Evolutionary conservation across 1,139 yeast genomes (phyloP), one percentile per base, ranked within the genome.

Genomic region (Saccharomyces pastorianus): DNA sequence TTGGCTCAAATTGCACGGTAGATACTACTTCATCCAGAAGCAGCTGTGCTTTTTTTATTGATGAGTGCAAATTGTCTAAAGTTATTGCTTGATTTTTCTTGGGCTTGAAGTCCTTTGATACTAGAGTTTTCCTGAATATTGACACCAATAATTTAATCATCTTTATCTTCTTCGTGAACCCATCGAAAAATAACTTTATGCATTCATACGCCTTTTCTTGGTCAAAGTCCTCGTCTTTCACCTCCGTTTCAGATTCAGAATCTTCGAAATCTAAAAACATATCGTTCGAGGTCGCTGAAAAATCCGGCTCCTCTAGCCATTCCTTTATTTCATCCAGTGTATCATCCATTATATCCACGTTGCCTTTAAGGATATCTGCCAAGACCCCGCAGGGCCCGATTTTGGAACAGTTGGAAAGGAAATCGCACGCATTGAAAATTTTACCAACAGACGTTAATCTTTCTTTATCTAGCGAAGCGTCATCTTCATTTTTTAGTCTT

Each of bases 261-360:
- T 71, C 75, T 9, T 64, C 42, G 11, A 38, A 71, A 34, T 71
- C 75, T n/a, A 51, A 54, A 38, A 56, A 57, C 4, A 51, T 59
- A 27, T 58, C 63, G 42, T 14, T 17, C 23, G 42, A 38, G 23
- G 3, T 38, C 8, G 42, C 25, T 38, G 42, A 38, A 17, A 38
- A 38, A 17, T 38, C 73, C 0, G 91, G 91, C 59, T 83, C 76
- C 55, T 81, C 79, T 0, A 82, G 65, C 88, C 90, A 85, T 57
- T 82, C 87, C n/a, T 73, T 79, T 56, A 84, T 77, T 60, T 85
- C 91, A 9, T 77, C 82, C 34, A 80, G 71, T 0, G 86, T 87
- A 68, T 85, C 93, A 27, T 77, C 81, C 8, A 84, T 72, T 52
- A 85, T 65, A 4, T 67, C 62, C 26, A 80, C 72, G 42, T 80